Evolutionary conservation across 1,284 basidiomycete species (phyloP).

Genomic region (Vanrija humicola): DNA sequence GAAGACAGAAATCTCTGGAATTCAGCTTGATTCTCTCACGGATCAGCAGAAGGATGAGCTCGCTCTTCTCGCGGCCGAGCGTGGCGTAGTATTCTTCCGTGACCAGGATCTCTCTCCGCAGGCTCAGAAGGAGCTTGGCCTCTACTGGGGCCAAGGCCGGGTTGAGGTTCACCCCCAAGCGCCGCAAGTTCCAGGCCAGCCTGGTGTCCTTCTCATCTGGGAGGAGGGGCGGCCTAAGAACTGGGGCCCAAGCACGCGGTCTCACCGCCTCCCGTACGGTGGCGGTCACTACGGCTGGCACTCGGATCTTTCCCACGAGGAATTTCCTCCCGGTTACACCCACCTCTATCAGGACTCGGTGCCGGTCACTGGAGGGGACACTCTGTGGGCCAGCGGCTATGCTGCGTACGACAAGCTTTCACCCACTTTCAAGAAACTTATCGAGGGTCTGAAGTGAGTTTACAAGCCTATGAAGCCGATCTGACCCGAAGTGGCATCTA

Average conservation of each 20-base stretch:
- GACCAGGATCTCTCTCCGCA: conserved; percentile 37
- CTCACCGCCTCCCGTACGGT: conserved; percentile 17
- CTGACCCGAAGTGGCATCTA: conserved; percentile 19
- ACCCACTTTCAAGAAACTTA: conserved; percentile 21
- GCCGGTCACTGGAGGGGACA: conserved; percentile 48
- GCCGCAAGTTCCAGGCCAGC: conserved; percentile 37
- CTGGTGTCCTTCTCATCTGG: conserved; percentile 11
- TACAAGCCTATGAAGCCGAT: background rate
- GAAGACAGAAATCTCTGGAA: conserved; percentile 35
- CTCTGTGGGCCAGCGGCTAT: conserved; percentile 53
- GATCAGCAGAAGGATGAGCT: conserved; percentile 39
- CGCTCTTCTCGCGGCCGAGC: conserved; percentile 34
- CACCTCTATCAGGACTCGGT: conserved; percentile 48
- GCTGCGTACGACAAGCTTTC: conserved; percentile 31
- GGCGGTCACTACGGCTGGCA: conserved; percentile 59
- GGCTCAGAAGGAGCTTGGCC: conserved; percentile 24
- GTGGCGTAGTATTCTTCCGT: conserved; percentile 31
- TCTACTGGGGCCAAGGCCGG: conserved; percentile 32
- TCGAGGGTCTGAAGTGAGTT: conserved; percentile 23
- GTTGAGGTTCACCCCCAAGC: conserved; percentile 63
- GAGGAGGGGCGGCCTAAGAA: conserved; percentile 18
- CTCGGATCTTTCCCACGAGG: conserved; percentile 65
- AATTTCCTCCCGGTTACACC: conserved; percentile 63
- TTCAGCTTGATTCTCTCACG: conserved; percentile 31
- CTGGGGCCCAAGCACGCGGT: background rate